A percentile compares a stretch with the other conserved stretches of the same genome.
Conservation (phyloP, 169 alveolate species). For the Cryptosporidium sp. region DNA sequence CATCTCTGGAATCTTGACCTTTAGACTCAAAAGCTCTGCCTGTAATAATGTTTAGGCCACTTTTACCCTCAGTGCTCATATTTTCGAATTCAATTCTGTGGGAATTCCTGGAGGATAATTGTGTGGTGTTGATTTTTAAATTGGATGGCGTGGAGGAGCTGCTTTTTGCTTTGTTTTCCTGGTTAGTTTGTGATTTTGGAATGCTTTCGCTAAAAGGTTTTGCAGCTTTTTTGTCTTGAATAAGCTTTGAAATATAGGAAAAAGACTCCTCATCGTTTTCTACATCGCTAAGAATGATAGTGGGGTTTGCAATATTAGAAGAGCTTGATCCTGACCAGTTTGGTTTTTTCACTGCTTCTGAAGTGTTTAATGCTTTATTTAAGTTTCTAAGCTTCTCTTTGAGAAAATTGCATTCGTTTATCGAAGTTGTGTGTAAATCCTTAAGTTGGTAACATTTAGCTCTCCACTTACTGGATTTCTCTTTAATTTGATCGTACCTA, state of each 20-base stretch:
- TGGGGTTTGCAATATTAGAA: neutral
- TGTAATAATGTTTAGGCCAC: neutral
- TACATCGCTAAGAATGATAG: neutral
- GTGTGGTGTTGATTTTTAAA: neutral
- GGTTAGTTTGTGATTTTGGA: neutral
- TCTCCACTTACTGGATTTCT: constrained; percentile 29
- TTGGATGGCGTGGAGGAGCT: neutral
- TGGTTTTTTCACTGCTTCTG: neutral
- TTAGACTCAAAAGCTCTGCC: neutral
- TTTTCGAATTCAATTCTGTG: neutral
- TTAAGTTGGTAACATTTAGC: constrained; percentile 41
- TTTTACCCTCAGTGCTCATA: neutral
- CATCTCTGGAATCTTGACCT: neutral
- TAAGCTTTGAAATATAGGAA: constrained; percentile 19
- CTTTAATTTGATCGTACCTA: constrained; percentile 8
- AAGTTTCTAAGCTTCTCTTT: neutral
- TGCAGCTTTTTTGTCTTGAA: constrained; percentile 27
- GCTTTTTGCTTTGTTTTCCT: neutral
- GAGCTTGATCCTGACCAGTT: neutral
- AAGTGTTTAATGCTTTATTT: neutral
- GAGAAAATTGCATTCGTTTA: constrained; percentile 20
- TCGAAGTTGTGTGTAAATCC: constrained; percentile 24
- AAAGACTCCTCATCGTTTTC: constrained; percentile 13
- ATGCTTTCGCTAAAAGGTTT: neutral
- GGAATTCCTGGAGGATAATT: neutral